Evolutionary conservation across 106 monocot genomes (phyloP).

Genomic region (Hemerocallis citrina): DNA sequence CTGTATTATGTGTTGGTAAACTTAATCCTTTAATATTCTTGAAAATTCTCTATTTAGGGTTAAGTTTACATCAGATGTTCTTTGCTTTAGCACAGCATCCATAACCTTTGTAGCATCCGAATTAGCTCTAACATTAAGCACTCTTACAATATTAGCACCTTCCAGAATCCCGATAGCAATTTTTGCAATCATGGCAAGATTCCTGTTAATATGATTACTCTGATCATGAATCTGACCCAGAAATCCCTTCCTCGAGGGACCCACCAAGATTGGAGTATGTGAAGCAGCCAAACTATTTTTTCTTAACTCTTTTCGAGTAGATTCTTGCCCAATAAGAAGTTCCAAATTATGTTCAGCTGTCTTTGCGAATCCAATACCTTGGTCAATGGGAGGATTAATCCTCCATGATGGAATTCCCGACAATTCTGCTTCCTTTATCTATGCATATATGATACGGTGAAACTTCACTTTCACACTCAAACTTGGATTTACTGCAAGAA

Average conservation of each 20-base stretch:
- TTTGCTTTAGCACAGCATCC: conserved; percentile 58
- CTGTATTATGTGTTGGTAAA: no score
- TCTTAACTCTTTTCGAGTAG: conserved; percentile 41
- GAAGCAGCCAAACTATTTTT: conserved; percentile 49
- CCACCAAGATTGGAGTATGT: conserved; percentile 59
- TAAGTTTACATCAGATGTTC: no score
- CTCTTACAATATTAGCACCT: conserved; percentile 86
- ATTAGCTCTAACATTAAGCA: conserved; percentile 64
- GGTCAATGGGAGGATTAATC: conserved; percentile 70
- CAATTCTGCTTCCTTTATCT: conserved; percentile 54
- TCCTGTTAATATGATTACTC: conserved; percentile 54
- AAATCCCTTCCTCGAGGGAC: conserved; percentile 89
- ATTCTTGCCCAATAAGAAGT: conserved; percentile 44
- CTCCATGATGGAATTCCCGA: conserved; percentile 84
- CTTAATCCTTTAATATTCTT: no score
- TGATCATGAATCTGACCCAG: conserved; percentile 68
- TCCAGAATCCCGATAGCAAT: conserved; percentile 50
- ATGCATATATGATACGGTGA: no score
- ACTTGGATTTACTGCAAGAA: no score
- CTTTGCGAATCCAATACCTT: conserved; percentile 91
- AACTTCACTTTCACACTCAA: no score
- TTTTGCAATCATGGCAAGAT: conserved; percentile 73
- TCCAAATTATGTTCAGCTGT: conserved; percentile 56
- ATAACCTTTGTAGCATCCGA: conserved; percentile 76
- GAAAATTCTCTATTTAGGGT: no score